Evolutionary conservation across 192 early-diverging fungal genomes (phyloP).

Genomic region (Linnemannia zychae): DNA sequence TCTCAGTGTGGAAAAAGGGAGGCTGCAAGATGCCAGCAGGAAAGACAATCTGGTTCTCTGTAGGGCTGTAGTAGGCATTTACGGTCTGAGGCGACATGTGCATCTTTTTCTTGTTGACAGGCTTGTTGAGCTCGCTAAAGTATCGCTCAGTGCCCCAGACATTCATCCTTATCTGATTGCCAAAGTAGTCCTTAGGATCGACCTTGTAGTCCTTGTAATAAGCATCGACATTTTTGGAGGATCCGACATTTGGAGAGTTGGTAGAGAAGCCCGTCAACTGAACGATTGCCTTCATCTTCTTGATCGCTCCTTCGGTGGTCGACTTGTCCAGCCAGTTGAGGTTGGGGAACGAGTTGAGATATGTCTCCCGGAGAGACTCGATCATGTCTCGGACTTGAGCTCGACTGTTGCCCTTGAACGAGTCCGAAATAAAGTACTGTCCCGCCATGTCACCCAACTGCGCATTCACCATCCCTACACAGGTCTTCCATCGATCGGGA

Average conservation of each 20-base stretch:
- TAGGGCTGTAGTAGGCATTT: constrained; percentile 67
- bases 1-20: constrained; percentile 68
- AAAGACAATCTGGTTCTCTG: constrained; percentile 63
- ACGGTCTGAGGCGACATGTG: constrained; percentile 67
- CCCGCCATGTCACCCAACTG: constrained; percentile 56
- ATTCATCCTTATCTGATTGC: constrained; percentile 63
- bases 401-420: constrained; percentile 57
- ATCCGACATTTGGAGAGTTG: constrained; percentile 63
- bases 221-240: constrained; percentile 53
- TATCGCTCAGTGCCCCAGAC: constrained; percentile 45
- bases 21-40: constrained; percentile 72
- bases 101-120: constrained; percentile 61
- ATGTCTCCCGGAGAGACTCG: constrained; percentile 55
- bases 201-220: constrained; percentile 67
- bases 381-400: constrained; percentile 61
- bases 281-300: constrained; percentile 69
- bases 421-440: constrained; percentile 51
- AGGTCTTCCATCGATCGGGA: constrained; percentile 62
- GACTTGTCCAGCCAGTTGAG: constrained; percentile 71
- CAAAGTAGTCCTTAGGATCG: constrained; percentile 63
- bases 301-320: constrained; percentile 61
- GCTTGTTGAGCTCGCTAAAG: constrained; percentile 48
- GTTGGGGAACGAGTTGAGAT: constrained; percentile 50
- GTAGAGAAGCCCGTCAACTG: constrained; percentile 73
- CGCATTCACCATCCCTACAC: constrained; percentile 35